Percentiles rank a stretch among this genome's conserved stretches.
Conservation (phyloP, 225 moss, liverwort and hornwort genomes). For the Lunularia cruciata region DNA sequence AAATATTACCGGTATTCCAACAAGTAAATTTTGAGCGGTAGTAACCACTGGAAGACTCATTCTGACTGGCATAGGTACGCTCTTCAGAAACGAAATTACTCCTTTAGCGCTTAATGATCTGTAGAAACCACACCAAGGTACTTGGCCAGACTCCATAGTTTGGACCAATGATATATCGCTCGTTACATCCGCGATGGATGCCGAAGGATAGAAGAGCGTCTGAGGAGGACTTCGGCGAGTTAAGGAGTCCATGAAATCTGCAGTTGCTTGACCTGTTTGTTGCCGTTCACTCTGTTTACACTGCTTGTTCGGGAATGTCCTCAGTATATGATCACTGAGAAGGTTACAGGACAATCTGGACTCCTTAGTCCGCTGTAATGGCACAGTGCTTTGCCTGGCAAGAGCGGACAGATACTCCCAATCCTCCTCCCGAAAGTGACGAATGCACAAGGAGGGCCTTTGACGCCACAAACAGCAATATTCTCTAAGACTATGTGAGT, state of each 20-base stretch:
- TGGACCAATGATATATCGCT: conserved; percentile 7
- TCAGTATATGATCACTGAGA: background rate
- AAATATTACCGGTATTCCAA: conserved; percentile 70
- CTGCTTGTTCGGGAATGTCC: background rate
- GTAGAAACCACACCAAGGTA: conserved; percentile 30
- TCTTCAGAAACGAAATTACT: conserved; percentile 57
- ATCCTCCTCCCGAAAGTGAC: conserved; percentile 72
- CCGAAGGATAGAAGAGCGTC: background rate
- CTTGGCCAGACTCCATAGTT: background rate
- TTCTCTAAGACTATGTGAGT: conserved; percentile 18
- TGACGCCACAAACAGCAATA: conserved; percentile 62
- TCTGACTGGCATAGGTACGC: conserved; percentile 70
- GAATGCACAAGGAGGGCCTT: conserved; percentile 49
- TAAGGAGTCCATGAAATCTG: background rate
- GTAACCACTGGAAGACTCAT: conserved; percentile 73
- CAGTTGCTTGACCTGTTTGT: background rate
- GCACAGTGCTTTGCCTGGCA: conserved; percentile 17
- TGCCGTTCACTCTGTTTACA: background rate
- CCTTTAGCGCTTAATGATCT: conserved; percentile 50
- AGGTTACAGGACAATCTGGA: background rate
- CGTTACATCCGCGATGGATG: background rate
- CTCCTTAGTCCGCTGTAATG: background rate
- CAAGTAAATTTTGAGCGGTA: conserved; percentile 70
- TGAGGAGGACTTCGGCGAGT: background rate
- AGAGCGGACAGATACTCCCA: conserved; percentile 43